These are phyloP conservation scores for Teunomyces aglyptinius DNA, from an alignment of 805 yeast species.

Conservation along the genomic window DNA sequence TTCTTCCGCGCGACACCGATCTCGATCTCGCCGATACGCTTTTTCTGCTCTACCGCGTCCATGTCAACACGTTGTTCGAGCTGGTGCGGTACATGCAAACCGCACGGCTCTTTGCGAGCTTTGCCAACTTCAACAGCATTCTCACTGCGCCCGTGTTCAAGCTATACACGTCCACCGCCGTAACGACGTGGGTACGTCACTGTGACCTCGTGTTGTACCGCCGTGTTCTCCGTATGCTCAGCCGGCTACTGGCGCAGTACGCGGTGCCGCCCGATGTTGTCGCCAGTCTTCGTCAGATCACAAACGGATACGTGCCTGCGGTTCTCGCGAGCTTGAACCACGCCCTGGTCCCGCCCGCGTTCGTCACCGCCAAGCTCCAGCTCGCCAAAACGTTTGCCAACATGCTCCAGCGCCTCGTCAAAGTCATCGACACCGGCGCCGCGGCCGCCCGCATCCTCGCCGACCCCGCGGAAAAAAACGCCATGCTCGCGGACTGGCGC, in stretches of 20 bases:
- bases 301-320: conserved; percentile 47
- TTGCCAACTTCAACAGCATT: conserved; percentile 51
- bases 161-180: conserved; percentile 48
- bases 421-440: conserved; percentile 52
- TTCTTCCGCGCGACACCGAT: conserved; percentile 46
- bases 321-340: conserved; percentile 35
- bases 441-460: conserved; percentile 48
- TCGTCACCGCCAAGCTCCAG: conserved; percentile 51
- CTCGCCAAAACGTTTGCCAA: conserved; percentile 54
- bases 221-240: conserved; percentile 53
- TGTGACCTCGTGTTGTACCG: conserved; percentile 68
- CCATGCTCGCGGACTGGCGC: conserved; percentile 61
- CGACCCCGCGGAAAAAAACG: conserved; percentile 39
- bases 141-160: conserved; percentile 64
- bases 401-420: conserved; percentile 52
- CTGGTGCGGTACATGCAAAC: conserved; percentile 66
- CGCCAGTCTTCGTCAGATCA: conserved; percentile 52
- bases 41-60: conserved; percentile 58
- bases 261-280: conserved; percentile 56
- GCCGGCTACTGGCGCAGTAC: conserved; percentile 55
- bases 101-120: conserved; percentile 53
- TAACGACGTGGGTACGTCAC: conserved; percentile 60
- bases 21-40: conserved; percentile 61
- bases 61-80: conserved; percentile 64
- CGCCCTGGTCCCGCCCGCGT: conserved; percentile 46